Evolutionary conservation across 176 grass and related monocot species (phyloP), one percentile per base, ranked within the genome.

Genomic region (Coix lacrymajobi): DNA sequence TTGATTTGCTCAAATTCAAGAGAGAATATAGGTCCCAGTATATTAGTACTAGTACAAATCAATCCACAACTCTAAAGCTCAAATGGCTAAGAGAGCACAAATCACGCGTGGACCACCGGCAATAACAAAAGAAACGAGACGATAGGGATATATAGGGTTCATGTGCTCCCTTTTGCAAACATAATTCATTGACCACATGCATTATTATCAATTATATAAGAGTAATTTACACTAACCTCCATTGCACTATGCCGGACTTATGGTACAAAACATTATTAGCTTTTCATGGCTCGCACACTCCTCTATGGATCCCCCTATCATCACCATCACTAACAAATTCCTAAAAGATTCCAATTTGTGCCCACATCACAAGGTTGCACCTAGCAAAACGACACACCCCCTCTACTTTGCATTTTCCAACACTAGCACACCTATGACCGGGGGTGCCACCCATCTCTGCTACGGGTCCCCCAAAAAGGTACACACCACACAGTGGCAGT

Each of bases 261-360:
- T 86, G 88, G 79, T 82, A 73, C 62, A 82, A 62, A 73, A 6
- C 32, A 86, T 66, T 86, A 82, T 86, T 83, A 31, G 71, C 38
- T 34, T n/a, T 29, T 36, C 71, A 89, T 77, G 51, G 28, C 19
- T 58, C 8, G 0, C 57, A 34, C 19, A 16, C 41, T 29, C 5
- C 39, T 60, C 14, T 58, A 31, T 58, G 20, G 16, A 72, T 57
- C 54, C 36, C 41, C 71, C 54, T 76, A 63, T 52, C 70, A 70
- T 69, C 69, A 62, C 63, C 24, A 61, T 26, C n/a, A 26, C 25
- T 62, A 62, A 15, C 62, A 63, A 33, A 11, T 13, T 56, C 66
- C 71, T 85, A 63, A 72, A 54, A 33, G 34, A 46, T 74, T 16
- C 16, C 66, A 66, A 45, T 65, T 68, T 36, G 28, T 83, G 31